Evolutionary conservation across 495 filamentous ascomycete genomes (phyloP), one percentile per base, ranked within the genome.

Genomic region (Corynascus novoguineensis): DNA sequence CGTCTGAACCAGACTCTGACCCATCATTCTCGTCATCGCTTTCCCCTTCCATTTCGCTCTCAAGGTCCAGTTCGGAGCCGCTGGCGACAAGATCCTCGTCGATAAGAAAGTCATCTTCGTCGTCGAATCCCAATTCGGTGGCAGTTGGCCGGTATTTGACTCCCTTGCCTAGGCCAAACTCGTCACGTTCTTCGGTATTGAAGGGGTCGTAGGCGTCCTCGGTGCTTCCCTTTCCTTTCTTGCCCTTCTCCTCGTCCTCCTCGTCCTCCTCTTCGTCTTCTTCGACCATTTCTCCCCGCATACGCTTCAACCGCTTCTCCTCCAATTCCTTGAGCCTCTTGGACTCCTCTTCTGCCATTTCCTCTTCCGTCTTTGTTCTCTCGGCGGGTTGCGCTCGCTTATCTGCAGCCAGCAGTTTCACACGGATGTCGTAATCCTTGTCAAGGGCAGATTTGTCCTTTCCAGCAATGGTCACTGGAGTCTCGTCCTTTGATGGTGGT

Each of bases 61-160:
- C 80, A 8, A 81, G 78, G 21, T 86, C 84, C 7, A 80, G 60
- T 8, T 85, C 83, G 12, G 84, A 86, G 31, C 77, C 85, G 54
- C 78, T 85, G 1, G 83, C 83, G 46, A 96, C 79, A 1, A 96
- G 79, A 50, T 96, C 85, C 54, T 93, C 88, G 56, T 96, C 92
- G 53, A 96, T 85, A 9, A 89, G 53, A 61, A 97, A 97, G 57
- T 96, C 88, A 65, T 96, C 92, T 66, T 97, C 92, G 60, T 96
- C 92, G 59, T 95, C 90, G 29, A 91, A 84, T 27, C 78, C 73
- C 24, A 83, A 64, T 58, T 82, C 77, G 14, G 71, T 68, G 22
- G 68, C 76, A 6, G 66, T 75, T 24, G 67, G 75, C 55, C 66
- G 68, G 32, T 68, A 75, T 65, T 69, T 76, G 50, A 83, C 78